Base-by-base conservation (phyloP, 1,284 basidiomycete genomes). In the Puccinia novopanici region DNA sequence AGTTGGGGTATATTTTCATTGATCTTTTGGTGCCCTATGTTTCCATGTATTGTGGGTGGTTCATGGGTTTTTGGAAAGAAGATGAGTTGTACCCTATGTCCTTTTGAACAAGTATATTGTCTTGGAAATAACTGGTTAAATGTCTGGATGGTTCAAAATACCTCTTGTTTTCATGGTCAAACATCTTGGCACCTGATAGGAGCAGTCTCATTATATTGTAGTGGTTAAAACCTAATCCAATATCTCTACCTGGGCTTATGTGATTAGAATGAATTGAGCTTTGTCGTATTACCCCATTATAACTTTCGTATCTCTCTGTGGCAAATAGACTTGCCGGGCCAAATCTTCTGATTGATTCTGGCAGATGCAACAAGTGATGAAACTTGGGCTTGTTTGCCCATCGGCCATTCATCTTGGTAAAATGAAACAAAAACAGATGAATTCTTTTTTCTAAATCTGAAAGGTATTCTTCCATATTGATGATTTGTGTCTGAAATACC, bases 311-410 rank as follows among this genome's bases (percentile, higher is more conserved):
- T 17, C 17, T 48, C 17, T 48, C 45, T 0, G 45, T 48, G 0
- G 67, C 67, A 40, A 70, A 70, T 4, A 70, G 24, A 1, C 3
- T 22, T 17, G 65, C 9, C 4, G 67, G 67, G 4, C 67, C 67
- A 42, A 42, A 70, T 37, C 34, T 17, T 70, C 24, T 15, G 13
- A 85, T 79, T 27, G 83, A 83, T 4, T 74, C 65, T 12, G 78
- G 68, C 15, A 85, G 75, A 27, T 85, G 84, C 1, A 82, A 61
- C 5, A 85, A 6, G 8, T 84, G 68, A 50, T 84, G 84, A 52
- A 84, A 87, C 75, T 88, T 87, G 0, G 86, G 85, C 78, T 88
- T 87, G 76, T 87, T 87, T 80, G 87, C 86, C 87, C 86, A 87
- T 17, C 2, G 2, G 1, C 45, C 45, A 13, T 2, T 13, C 45